A percentile compares a stretch with the other conserved stretches of the same genome.
Evolutionary conservation across 2,329 filamentous ascomycete species (phyloP).

Genomic region (Talaromyces atroroseus): DNA sequence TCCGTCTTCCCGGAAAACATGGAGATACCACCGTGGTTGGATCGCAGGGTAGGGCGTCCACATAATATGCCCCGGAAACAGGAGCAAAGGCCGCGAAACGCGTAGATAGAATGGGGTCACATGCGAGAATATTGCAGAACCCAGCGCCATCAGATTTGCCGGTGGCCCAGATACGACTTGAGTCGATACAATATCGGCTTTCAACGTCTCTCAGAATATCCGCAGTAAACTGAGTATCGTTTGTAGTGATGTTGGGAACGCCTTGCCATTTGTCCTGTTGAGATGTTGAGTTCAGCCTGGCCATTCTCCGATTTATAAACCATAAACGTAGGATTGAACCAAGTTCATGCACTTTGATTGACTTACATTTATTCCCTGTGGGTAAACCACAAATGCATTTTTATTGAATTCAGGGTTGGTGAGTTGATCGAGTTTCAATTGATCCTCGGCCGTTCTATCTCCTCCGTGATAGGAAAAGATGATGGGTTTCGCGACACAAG

Average conservation of each 20-base stretch:
- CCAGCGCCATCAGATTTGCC: constrained; percentile 55
- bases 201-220: not conserved
- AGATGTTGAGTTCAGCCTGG: not conserved
- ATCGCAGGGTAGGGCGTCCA: constrained; percentile 17
- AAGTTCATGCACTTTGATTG: not conserved
- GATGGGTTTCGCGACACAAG: not conserved
- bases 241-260: not conserved
- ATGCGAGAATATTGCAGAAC: constrained; percentile 45
- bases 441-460: not conserved
- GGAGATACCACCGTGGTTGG: constrained; percentile 15
- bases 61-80: constrained; percentile 45
- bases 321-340: not conserved
- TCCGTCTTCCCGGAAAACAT: constrained; percentile 24
- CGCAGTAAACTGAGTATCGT: constrained; percentile 6
- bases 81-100: constrained; percentile 48
- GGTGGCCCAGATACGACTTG: constrained; percentile 40
- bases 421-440: not conserved
- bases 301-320: not conserved
- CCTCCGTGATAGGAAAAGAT: constrained; percentile 2
- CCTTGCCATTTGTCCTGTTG: constrained; percentile 7
- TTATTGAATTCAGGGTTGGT: not conserved
- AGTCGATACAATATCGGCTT: constrained; percentile 42
- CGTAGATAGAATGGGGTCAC: constrained; percentile 36
- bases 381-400: not conserved
- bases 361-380: constrained; percentile 4